Evolutionary conservation across 169 alveolate genomes (phyloP).

Genomic region (Besnoitia besnoiti): DNA sequence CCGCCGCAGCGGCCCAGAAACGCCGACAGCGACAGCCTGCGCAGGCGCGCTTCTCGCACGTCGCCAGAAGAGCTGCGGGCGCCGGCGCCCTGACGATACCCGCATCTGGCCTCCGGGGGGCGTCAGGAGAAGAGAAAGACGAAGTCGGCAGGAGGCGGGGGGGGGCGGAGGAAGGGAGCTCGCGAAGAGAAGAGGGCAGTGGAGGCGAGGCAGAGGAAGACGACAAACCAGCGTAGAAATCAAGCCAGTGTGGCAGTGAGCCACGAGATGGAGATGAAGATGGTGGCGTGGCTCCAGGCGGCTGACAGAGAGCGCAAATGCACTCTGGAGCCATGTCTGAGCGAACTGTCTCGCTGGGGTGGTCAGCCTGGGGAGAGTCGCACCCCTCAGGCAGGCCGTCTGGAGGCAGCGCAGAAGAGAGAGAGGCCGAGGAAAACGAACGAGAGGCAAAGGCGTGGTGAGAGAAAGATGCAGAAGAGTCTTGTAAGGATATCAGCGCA

Average conservation of each 20-base stretch:
- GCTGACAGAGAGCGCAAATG: not conserved
- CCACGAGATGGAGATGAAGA: not conserved
- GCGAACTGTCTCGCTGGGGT: not conserved
- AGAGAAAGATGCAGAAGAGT: too few species aligned
- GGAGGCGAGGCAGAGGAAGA: not conserved
- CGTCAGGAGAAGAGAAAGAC: not conserved
- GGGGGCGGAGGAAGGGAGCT: not conserved
- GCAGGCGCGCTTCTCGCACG: not conserved
- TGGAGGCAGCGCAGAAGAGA: too few species aligned
- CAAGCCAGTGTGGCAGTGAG: not conserved
- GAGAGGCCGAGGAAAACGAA: too few species aligned
- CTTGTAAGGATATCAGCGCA: too few species aligned
- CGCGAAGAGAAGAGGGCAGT: not conserved
- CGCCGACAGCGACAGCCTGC: not conserved
- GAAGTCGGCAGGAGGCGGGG: not conserved
- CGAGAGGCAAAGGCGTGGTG: too few species aligned
- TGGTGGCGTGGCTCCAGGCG: not conserved
- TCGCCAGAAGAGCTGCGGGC: not conserved
- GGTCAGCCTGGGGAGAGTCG: not conserved
- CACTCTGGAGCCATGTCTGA: not conserved
- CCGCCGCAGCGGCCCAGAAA: not conserved
- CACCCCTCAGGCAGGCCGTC: not conserved
- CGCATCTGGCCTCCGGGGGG: not conserved
- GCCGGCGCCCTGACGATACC: not conserved
- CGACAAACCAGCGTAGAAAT: not conserved